These are phyloP conservation scores for Arachis stenosperma DNA, from an alignment of 306 rosid species.

Conservation along the genomic window DNA sequence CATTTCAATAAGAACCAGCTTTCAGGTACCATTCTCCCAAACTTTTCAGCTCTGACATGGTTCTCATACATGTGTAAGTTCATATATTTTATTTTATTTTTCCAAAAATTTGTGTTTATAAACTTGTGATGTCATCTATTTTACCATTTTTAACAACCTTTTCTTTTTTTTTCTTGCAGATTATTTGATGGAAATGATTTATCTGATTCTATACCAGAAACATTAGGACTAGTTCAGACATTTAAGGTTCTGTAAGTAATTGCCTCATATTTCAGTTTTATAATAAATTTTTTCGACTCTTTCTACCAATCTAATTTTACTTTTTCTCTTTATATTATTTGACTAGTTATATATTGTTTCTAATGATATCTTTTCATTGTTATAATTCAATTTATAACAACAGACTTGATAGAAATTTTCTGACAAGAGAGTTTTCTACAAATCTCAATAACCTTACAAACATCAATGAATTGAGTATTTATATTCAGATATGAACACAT, in stretches of 20 bases:
- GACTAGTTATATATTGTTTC: too few species aligned
- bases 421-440: constrained; percentile 68
- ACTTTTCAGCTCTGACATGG: too few species aligned
- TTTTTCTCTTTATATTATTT: not conserved
- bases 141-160: constrained; percentile 17
- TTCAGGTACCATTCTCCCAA: too few species aligned
- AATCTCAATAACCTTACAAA: constrained; percentile 66
- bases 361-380: constrained; percentile 1
- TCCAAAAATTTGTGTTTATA: not conserved
- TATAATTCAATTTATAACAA: constrained; percentile 53
- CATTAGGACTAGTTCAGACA: constrained; percentile 26
- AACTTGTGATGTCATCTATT: constrained; percentile 17
- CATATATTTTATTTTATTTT: not conserved
- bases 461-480: constrained; percentile 68
- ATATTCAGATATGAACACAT: constrained; percentile 19
- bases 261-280: constrained; percentile 9
- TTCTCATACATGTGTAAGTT: too few species aligned
- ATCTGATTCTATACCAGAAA: too few species aligned
- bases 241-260: constrained; percentile 95
- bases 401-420: constrained; percentile 87
- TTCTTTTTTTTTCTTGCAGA: constrained; percentile 7
- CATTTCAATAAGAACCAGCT: too few species aligned
- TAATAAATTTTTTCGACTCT: not conserved
- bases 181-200: too few species aligned
- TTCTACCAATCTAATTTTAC: not conserved